Evolutionary conservation across 2,329 filamentous ascomycete genomes (phyloP), one percentile per base, ranked within the genome.

Genomic region (Penicillium sp.): DNA sequence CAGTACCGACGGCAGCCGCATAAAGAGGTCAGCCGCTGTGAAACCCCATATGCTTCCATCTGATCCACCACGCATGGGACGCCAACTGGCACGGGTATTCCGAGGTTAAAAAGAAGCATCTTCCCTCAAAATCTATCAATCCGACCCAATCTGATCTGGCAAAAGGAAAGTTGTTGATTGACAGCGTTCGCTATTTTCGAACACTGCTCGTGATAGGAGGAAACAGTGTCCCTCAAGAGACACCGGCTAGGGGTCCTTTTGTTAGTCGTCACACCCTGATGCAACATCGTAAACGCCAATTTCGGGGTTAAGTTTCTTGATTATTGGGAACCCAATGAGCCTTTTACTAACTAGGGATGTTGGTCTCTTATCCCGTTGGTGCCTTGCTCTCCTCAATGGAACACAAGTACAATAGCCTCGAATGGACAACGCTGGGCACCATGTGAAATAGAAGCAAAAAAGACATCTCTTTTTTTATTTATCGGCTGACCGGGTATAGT

Each of bases 21-120:
- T 66, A 52, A 64, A 67, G 58, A 66, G 65, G 67, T 72, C 69
- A 72, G 70, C 70, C 70, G 69, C 69, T 71, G 70, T 73, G 70
- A 68, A 71, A 73, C 70, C 64, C 66, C 58, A 65, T 60, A 61
- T 57, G 61, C 63, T 65, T 65, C 56, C 68, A 65, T 72, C 68
- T 72, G 70, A 72, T 72, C 67, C 67, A 67, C 66, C 65, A 61
- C 57, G 66, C 66, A 69, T 68, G 61, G 60, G 61, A 60, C 51
- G 48, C 54, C 56, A 58, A 61, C 56, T 55, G 55, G 52, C 50
- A 56, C 50, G 43, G 22, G 31, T 32, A 45, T 29, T 35, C 18
- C 29, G 35, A 40, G 35, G 48, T 58, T 45, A 44, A 56, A 54
- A 58, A 52, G 59, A 50, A 52, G 34, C 44, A 50, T 22, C 29